A percentile compares a stretch with the other conserved stretches of the same genome.
phyloP scores from a whole-genome alignment of 2,329 filamentous ascomycete genomes.

The Penicillium sp. region DNA sequence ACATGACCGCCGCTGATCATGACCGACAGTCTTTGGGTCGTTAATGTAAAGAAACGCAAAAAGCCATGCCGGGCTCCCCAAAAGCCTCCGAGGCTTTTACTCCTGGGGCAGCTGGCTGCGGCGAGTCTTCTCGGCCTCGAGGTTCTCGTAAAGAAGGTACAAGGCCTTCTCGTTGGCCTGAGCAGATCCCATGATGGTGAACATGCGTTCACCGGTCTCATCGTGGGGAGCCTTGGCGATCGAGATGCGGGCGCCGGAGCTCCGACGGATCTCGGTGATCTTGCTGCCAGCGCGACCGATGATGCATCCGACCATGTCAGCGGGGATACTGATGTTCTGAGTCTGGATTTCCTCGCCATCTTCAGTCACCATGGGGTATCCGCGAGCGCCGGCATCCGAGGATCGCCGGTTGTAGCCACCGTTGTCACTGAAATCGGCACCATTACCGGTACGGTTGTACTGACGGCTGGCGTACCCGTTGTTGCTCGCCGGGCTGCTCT shows the following conservation, averaged over 20 bases:
- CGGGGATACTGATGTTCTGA: slow-evolving; percentile 98
- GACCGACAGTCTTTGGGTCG: slow-evolving; percentile 30
- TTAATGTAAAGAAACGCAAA: slow-evolving; percentile 24
- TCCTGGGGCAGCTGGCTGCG: slow-evolving; percentile 74
- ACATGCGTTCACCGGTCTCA: slow-evolving; percentile 98
- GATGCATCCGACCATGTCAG: slow-evolving; percentile 99
- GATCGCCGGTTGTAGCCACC: slow-evolving; percentile 74
- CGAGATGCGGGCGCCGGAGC: slow-evolving; percentile 92
- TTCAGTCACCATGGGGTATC: slow-evolving; percentile 85
- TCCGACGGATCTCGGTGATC: slow-evolving; percentile 98
- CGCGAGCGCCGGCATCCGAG: slow-evolving; percentile 74
- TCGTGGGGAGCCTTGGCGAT: slow-evolving; percentile 97
- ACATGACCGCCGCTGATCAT: slow-evolving; percentile 31
- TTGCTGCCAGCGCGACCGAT: slow-evolving; percentile 93
- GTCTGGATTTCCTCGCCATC: slow-evolving; percentile 98
- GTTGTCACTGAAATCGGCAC: slow-evolving; percentile 92
- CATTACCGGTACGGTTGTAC: slow-evolving; percentile 91
- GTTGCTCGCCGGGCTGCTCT: slow-evolving; percentile 49
- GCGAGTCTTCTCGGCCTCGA: slow-evolving; percentile 98
- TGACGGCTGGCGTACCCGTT: slow-evolving; percentile 61
- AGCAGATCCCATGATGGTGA: slow-evolving; percentile 96
- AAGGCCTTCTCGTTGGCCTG: slow-evolving; percentile 93
- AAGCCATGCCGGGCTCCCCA: slow-evolving; percentile 19
- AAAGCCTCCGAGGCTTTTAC: slow-evolving; percentile 33
- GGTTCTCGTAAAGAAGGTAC: slow-evolving; percentile 96